Conservation (phyloP, 2,329 filamentous ascomycete genomes). For the Dactylellina drechsleri region DNA sequence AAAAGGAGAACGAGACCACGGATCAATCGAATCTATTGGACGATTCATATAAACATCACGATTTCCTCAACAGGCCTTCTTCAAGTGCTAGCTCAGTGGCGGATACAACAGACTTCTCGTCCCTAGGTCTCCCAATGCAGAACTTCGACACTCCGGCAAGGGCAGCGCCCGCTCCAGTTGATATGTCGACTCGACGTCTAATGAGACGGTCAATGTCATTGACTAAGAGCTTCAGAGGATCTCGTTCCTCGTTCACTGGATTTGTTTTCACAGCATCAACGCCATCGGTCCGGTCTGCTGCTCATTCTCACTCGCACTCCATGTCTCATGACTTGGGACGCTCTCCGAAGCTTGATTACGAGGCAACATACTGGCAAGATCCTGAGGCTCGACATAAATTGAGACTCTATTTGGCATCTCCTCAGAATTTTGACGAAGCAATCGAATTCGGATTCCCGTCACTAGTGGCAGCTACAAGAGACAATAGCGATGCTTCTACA, state of each 20-base stretch:
- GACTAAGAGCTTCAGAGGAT: constrained; percentile 51
- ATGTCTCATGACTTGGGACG: constrained; percentile 34
- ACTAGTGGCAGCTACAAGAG: constrained; percentile 58
- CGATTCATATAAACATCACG: constrained; percentile 53
- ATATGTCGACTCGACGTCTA: constrained; percentile 37
- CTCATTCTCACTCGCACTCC: constrained; percentile 46
- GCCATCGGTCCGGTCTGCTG: constrained; percentile 37
- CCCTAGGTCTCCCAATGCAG: constrained; percentile 53
- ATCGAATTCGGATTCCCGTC: constrained; percentile 92
- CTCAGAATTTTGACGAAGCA: constrained; percentile 91
- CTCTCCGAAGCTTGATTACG: constrained; percentile 67
- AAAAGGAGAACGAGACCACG: constrained; percentile 33
- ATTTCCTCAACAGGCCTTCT: constrained; percentile 58
- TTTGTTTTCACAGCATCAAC: constrained; percentile 53
- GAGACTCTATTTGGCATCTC: constrained; percentile 83
- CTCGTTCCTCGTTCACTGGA: constrained; percentile 49
- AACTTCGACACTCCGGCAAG: constrained; percentile 47
- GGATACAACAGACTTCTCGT: constrained; percentile 55
- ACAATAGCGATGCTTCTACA: constrained; percentile 60
- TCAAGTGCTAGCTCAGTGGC: constrained; percentile 57
- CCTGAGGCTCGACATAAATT: constrained; percentile 87
- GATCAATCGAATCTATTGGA: constrained; percentile 2
- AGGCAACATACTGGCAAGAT: constrained; percentile 86
- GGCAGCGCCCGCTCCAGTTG: constrained; percentile 36
- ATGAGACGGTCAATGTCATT: constrained; percentile 53